Base-by-base conservation (phyloP, 306 rosid genomes). In the Betula pendula region DNA sequence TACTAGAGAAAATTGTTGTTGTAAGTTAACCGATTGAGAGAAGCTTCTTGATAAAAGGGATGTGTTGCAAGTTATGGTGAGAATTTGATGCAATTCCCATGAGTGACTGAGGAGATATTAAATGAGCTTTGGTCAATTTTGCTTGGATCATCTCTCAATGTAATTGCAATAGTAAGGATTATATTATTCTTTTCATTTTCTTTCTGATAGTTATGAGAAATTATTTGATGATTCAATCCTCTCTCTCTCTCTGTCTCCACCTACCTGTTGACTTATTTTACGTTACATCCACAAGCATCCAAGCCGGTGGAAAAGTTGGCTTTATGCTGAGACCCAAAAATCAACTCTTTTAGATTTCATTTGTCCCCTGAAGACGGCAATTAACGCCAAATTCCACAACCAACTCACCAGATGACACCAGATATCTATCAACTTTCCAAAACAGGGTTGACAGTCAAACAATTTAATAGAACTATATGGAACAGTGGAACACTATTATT, bases 361-460 rank as follows among this genome's bases (percentile, higher is more conserved):
- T 38, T 19, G 5, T 43, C 47, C 19, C 24, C 8, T 69, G 17
- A 38, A 68, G 70, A 13, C 49, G 60, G 70, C 70, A 73, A 82
- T 71, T 58, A 40, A 70, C 55, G 52, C 67, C 73, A 47, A 43
- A 77, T 6, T 70, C 42, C 17, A 27, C 24, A 14, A 29, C 42
- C 25, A 1, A 24, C 76, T 44, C n/a, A 38, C 19, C 25, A 74
- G 33, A 62, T 70, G 51, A 38, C n/a, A 38, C 19, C 25, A 74
- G 19, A 62, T 70, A 42, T 6, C 73, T 63, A 44, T 63, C 48
- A 38, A 65, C 24, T 19, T 40, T 16, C 17, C 38, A 56, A 75
- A 79, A 67, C 84, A 71, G 70, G 59, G 48, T 53, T 22, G 81
- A 48, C 89, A 72, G 83, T 80, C 75, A 40, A 74, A 78, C 81